Evolutionary conservation across 1,139 yeast genomes (phyloP), one percentile per base, ranked within the genome.

Genomic region (Hyphopichia wangnamkhiaoensis): DNA sequence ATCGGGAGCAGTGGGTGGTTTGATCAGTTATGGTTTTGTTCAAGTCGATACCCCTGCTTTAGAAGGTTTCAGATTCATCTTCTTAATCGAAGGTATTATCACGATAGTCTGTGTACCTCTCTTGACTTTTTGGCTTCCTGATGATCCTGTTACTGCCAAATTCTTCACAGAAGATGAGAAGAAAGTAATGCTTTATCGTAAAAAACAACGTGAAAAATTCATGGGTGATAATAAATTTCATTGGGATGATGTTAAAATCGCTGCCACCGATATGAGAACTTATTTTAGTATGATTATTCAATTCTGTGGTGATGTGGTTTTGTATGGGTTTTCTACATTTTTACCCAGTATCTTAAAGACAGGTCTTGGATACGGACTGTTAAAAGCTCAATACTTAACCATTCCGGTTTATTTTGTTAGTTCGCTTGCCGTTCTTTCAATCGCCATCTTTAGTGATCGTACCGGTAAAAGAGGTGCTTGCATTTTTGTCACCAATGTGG

Each of bases 251-350:
- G 69, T 71, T 6, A 43, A 48, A 37, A 50, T 62, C 29, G 74
- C 76, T 2, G 48, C 71, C 26, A 47, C 41, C 34, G 79, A 74
- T 47, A 55, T 65, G 18, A 68, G 71, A 45, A 63, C 71, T 18
- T 57, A 65, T 52, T 50, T 65, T 13, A 63, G 70, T 27, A 64
- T 71, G 24, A 42, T 61, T 10, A 71, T 74, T 34, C 71, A 74
- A 45, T 75, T 75, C 47, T 72, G 78, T 54, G 70, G 60, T 28
- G 80, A 74, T 54, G 48, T 66, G 26, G 62, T 71, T 5, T 56
- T 75, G 27, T 75, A 72, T 46, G 79, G 80, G 5, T 66, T 73
- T 39, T 68, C 76, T 1, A 74, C 76, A 0, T 75, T 74, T 47
- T 56, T 75, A 37, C 80, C 80, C 15, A 61, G 69, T 5, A 71